phyloP scores from a whole-genome alignment of 192 early-diverging fungal genomes.

The Coemansia furcata region DNA sequence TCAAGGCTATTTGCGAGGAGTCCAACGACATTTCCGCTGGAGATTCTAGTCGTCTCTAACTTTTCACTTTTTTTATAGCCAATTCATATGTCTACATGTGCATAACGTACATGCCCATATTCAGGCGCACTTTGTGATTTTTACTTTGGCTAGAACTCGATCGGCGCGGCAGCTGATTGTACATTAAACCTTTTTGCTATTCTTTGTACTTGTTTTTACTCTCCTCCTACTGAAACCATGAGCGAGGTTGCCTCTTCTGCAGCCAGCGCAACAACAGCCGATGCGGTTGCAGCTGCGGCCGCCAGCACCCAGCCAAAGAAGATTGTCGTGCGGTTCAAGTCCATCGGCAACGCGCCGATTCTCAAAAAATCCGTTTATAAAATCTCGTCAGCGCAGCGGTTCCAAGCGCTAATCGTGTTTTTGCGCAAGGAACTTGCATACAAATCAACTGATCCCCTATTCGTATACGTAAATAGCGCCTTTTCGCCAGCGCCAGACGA shows the following conservation, averaged over 20 bases:
- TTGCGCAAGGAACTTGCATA: conserved; percentile 79
- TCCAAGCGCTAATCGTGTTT: conserved; percentile 83
- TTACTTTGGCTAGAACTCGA: too few species aligned
- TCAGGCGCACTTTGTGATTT: background rate
- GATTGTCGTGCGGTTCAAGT: conserved; percentile 81
- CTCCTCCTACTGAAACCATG: background rate
- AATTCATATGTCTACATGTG: background rate
- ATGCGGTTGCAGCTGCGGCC: background rate
- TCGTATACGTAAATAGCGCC: conserved; percentile 91
- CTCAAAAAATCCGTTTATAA: conserved; percentile 84
- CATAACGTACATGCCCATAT: background rate
- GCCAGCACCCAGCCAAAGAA: conserved; percentile 20
- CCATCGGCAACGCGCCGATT: conserved; percentile 88
- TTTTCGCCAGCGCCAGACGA: conserved; percentile 95
- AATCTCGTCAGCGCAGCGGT: conserved; percentile 78
- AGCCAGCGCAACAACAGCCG: conserved; percentile 10
- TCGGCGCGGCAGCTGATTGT: too few species aligned
- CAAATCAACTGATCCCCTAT: conserved; percentile 73
- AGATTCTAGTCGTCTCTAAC: conserved; percentile 13
- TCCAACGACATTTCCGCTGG: conserved; percentile 11
- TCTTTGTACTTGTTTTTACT: background rate
- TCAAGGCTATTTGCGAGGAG: conserved; percentile 26
- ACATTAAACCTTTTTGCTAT: too few species aligned
- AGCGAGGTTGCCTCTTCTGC: conserved; percentile 7
- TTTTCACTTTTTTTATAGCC: background rate